phyloP scores from a whole-genome alignment of 306 rosid genomes.

The Delonix regia region DNA sequence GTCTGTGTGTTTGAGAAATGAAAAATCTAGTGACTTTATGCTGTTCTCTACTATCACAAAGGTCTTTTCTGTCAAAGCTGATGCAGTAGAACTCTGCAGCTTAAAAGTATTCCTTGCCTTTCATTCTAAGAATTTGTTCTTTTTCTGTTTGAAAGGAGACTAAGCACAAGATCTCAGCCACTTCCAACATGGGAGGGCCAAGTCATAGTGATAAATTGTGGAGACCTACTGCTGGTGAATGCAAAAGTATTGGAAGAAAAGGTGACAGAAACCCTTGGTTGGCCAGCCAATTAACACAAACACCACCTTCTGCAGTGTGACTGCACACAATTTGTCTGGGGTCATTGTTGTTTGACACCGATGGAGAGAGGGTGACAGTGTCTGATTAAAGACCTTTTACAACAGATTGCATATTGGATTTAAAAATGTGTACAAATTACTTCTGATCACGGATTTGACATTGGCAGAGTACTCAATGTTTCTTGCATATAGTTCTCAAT shows the following conservation, averaged over 20 bases:
- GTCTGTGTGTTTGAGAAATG: slow-evolving; percentile 17
- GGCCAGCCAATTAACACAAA: not conserved
- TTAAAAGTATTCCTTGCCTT: not conserved
- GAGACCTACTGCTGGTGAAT: slow-evolving; percentile 41
- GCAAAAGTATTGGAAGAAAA: slow-evolving; percentile 38
- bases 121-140: not conserved
- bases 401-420: slow-evolving; percentile 20
- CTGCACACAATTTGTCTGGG: not conserved
- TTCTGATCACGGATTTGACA: slow-evolving; percentile 14
- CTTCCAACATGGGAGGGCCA: slow-evolving; percentile 52
- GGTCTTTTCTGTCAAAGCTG: not conserved
- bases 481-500: not conserved
- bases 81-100: not conserved
- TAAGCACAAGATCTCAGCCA: slow-evolving; percentile 30
- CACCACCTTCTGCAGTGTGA: not conserved
- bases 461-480: slow-evolving; percentile 14
- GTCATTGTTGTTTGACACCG: not conserved
- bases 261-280: slow-evolving; percentile 1
- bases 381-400: slow-evolving; percentile 27
- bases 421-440: slow-evolving; percentile 7
- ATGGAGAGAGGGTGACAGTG: slow-evolving; percentile 10
- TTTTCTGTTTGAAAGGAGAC: slow-evolving; percentile 19
- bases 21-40: slow-evolving; percentile 11
- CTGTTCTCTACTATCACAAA: not conserved
- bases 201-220: slow-evolving; percentile 40